phyloP scores from a whole-genome alignment of 371 early-diverging fungal genomes.

The Mortierella sp. region DNA sequence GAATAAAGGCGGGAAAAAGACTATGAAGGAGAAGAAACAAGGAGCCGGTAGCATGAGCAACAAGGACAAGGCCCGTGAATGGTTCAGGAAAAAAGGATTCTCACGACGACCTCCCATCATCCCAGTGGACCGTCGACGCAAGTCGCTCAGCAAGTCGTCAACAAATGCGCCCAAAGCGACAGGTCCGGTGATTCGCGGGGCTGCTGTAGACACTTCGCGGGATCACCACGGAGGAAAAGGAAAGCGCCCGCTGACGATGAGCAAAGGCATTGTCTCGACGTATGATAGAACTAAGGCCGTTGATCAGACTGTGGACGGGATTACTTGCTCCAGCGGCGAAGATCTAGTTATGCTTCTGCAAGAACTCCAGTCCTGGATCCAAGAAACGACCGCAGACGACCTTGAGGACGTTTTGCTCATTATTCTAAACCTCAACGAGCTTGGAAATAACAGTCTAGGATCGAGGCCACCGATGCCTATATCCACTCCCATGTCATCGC shows the following conservation, averaged over 20 bases:
- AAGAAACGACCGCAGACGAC: slow-evolving; percentile 15
- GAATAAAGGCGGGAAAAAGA: not conserved
- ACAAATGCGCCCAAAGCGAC: not conserved
- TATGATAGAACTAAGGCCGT: slow-evolving; percentile 15
- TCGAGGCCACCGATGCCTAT: slow-evolving; percentile 4
- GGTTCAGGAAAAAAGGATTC: slow-evolving; percentile 23
- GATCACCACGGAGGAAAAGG: not conserved
- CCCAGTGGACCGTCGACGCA: not conserved
- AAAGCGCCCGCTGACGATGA: slow-evolving; percentile 16
- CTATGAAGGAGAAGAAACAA: not conserved
- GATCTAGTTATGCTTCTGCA: slow-evolving; percentile 38
- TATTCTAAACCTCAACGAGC: slow-evolving; percentile 47
- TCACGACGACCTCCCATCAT: slow-evolving; percentile 8
- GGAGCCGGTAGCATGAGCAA: not conserved
- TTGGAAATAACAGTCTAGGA: slow-evolving; percentile 19
- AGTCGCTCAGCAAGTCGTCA: no score
- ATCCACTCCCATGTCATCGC: slow-evolving; percentile 2
- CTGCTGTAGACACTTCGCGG: not conserved
- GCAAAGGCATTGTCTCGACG: slow-evolving; percentile 24
- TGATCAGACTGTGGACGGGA: slow-evolving; percentile 41
- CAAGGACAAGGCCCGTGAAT: slow-evolving; percentile 6
- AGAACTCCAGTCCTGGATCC: slow-evolving; percentile 21
- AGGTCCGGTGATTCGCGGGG: not conserved
- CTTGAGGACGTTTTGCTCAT: slow-evolving; percentile 34
- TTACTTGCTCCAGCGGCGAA: slow-evolving; percentile 46